Evolutionary conservation across 2,329 filamentous ascomycete genomes (phyloP), one percentile per base, ranked within the genome.

Genomic region (Periconia digitata): DNA sequence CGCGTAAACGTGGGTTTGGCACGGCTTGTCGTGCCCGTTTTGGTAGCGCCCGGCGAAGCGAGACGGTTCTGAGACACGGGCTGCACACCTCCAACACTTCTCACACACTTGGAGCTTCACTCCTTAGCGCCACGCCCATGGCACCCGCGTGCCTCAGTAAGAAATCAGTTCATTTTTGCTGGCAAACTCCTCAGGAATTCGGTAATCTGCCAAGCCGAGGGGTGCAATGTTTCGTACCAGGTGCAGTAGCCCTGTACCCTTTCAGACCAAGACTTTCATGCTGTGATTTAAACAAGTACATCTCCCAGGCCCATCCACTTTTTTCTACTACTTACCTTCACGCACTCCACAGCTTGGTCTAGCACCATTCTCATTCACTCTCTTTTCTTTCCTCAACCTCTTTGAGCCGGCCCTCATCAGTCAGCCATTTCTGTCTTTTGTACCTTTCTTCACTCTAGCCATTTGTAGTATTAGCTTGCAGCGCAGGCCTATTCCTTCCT

Each of bases 391-490:
- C 40, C 8, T 54, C 63, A 55, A 55, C 50, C 62, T 62, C 55
- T 55, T 63, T 44, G 71, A 72, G 71, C 71, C 70, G 70, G 70
- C 64, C 66, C 69, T 72, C 70, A 66, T 60, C n/a, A 63, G 45
- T 62, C 66, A 23, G 38, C 38, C 21, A n/a, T 58, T 70, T 66
- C 59, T 51, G 60, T 66, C 66, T 58, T 65, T 69, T 32, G 4
- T 13, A 32, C 27, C n/a, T 32, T 27, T 27, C 6, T 27, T 54
- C 55, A 58, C 65, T 56, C 47, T 58, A 43, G 43, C 42, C 51
- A 44, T 58, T 52, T 32, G 27, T 56, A 56, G 53, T 63, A 59
- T 55, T 55, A 49, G 62, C 64, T 65, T 66, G 66, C 67, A 70
- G 67, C 55, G 67, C 69, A 68, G 60, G 63, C 64, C 46, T 8